These are phyloP conservation scores for Venturia pyrina DNA, from an alignment of 2,329 filamentous ascomycete species.

Conservation along the genomic window DNA sequence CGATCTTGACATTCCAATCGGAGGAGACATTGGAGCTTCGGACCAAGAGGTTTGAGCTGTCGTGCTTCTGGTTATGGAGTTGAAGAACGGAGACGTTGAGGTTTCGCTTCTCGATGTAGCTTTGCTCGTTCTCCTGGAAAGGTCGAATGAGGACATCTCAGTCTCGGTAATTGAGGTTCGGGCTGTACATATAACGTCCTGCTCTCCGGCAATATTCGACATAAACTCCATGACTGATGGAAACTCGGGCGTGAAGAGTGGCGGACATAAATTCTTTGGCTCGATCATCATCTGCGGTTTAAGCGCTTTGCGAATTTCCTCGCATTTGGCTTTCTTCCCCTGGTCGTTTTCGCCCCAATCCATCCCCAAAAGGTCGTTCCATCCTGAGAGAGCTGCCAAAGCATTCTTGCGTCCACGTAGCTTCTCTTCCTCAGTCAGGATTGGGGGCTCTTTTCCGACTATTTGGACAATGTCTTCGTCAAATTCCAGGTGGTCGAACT, in stretches of 20 bases:
- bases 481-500: not conserved
- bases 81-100: not conserved
- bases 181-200: not conserved
- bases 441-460: not conserved
- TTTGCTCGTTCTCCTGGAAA: not conserved
- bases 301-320: not conserved
- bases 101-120: not conserved
- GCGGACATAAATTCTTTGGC: not conserved
- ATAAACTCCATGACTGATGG: not conserved
- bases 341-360: not conserved
- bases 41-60: not conserved
- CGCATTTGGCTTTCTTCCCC: not conserved
- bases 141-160: not conserved
- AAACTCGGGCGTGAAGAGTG: not conserved
- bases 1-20: not conserved
- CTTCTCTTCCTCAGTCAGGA: not conserved
- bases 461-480: not conserved
- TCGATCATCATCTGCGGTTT: not conserved
- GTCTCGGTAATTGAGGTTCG: not conserved
- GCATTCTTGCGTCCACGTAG: not conserved
- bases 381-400: not conserved
- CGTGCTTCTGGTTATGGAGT: not conserved
- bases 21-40: not conserved
- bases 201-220: not conserved
- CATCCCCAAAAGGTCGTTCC: not conserved